phyloP scores from a whole-genome alignment of 2,329 filamentous ascomycete genomes.

The Calonectria pteridis region DNA sequence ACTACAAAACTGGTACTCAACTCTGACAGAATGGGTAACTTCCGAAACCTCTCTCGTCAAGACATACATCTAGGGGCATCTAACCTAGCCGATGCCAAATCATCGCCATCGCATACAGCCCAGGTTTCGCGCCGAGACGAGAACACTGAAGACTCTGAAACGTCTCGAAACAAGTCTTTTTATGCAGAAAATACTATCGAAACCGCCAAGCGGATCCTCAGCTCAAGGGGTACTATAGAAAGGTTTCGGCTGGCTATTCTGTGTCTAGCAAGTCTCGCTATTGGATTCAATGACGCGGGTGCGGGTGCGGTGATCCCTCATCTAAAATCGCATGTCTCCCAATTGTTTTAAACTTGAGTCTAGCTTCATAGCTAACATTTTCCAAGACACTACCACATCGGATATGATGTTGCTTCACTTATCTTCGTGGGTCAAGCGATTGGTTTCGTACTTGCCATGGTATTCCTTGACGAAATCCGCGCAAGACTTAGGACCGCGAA shows the following conservation, averaged over 20 bases:
- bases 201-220: constrained; percentile 52
- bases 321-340: constrained; percentile 69
- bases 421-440: constrained; percentile 84
- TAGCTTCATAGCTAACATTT: neutral
- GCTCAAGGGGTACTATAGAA: constrained; percentile 76
- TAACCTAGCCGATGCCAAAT: neutral
- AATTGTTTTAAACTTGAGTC: rapidly evolving
- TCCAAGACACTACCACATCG: constrained; percentile 74
- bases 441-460: constrained; percentile 81
- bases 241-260: constrained; percentile 74
- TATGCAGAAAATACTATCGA: neutral
- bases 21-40: neutral
- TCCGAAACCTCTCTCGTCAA: neutral
- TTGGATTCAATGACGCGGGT: constrained; percentile 80
- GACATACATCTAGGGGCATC: neutral
- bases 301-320: constrained; percentile 85
- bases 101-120: neutral
- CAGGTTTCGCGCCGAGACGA: neutral
- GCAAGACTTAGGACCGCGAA: constrained; percentile 73
- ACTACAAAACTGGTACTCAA: neutral
- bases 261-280: constrained; percentile 75
- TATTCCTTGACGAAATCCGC: constrained; percentile 73
- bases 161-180: neutral
- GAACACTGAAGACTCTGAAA: too few species aligned
- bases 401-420: constrained; percentile 82